Conservation (phyloP, 2,329 filamentous ascomycete species). For the Claviceps paspali region DNA sequence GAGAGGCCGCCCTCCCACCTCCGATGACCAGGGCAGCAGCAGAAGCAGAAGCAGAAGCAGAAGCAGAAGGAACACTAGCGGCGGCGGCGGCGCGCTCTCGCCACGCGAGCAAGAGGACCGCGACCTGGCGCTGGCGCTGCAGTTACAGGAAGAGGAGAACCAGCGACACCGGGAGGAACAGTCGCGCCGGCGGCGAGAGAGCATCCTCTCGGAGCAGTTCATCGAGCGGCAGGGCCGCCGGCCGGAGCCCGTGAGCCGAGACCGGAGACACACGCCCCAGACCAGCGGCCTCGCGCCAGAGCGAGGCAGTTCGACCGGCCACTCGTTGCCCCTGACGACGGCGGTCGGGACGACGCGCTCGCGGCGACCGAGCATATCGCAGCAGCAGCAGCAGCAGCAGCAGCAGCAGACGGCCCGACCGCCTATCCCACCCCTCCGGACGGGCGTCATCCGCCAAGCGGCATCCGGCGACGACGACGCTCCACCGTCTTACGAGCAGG, state of each 20-base stretch:
- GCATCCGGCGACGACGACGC: slow-evolving; percentile 32
- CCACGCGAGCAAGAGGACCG: slow-evolving; percentile 61
- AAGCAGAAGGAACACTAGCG: no score
- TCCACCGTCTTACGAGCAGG: slow-evolving; percentile 43
- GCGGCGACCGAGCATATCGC: slow-evolving; percentile 2
- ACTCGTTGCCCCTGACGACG: slow-evolving; percentile 2
- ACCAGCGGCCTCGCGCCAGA: slow-evolving; percentile 7
- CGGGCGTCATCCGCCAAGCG: slow-evolving; percentile 20
- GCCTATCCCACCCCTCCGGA: slow-evolving; percentile 20
- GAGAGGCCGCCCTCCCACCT: no score
- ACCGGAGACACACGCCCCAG: slow-evolving; percentile 6
- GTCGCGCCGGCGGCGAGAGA: slow-evolving; percentile 49
- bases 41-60: no score
- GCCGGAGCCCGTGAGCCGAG: slow-evolving; percentile 12
- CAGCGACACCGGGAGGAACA: slow-evolving; percentile 54
- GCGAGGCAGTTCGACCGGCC: slow-evolving; percentile 13
- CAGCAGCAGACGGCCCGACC: slow-evolving; percentile 28
- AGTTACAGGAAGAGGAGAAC: slow-evolving; percentile 90
- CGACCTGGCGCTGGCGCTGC: slow-evolving; percentile 74
- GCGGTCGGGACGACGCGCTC: not conserved
- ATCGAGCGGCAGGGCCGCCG: slow-evolving; percentile 47
- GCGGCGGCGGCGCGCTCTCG: slow-evolving; percentile 24
- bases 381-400: not conserved
- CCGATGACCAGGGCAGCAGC: no score
- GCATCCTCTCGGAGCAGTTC: slow-evolving; percentile 51